phyloP scores from a whole-genome alignment of 2,329 filamentous ascomycete species.

The Aspergillus neotritici region DNA sequence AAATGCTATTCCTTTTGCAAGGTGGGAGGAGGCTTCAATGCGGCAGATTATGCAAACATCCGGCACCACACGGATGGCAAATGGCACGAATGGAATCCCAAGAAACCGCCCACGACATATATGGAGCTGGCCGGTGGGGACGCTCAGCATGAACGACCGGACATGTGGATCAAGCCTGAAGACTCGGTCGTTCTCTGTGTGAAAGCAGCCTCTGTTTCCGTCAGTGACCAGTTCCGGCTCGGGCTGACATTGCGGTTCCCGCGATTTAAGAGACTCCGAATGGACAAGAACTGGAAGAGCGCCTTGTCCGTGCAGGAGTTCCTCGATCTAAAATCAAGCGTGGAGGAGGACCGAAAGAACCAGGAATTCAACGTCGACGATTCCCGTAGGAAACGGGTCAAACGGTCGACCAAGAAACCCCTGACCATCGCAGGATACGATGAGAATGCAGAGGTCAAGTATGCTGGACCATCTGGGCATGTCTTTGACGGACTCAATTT shows the following conservation, averaged over 20 bases:
- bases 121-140: conserved; percentile 78
- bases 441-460: conserved; percentile 44
- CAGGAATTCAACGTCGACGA: conserved; percentile 70
- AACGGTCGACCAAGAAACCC: conserved; percentile 57
- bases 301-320: conserved; percentile 77
- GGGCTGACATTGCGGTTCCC: conserved; percentile 82
- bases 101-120: conserved; percentile 67
- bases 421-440: conserved; percentile 70
- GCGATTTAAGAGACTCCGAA: conserved; percentile 72
- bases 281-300: conserved; percentile 78
- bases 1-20: conserved; percentile 95
- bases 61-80: conserved; percentile 82
- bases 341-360: conserved; percentile 64
- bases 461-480: conserved; percentile 54
- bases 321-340: conserved; percentile 60
- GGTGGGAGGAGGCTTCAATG: conserved; percentile 88
- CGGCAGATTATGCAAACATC: conserved; percentile 77
- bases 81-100: conserved; percentile 79
- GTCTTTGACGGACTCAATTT: conserved; percentile 74
- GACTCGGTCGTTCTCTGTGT: conserved; percentile 84
- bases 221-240: conserved; percentile 71
- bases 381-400: conserved; percentile 57
- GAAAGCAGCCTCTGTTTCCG: conserved; percentile 74
- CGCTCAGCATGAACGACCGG: conserved; percentile 69
- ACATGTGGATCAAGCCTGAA: conserved; percentile 86